Evolutionary conservation across 192 early-diverging fungal genomes (phyloP), one percentile per base, ranked within the genome.

Genomic region (Backusella morwellensis): DNA sequence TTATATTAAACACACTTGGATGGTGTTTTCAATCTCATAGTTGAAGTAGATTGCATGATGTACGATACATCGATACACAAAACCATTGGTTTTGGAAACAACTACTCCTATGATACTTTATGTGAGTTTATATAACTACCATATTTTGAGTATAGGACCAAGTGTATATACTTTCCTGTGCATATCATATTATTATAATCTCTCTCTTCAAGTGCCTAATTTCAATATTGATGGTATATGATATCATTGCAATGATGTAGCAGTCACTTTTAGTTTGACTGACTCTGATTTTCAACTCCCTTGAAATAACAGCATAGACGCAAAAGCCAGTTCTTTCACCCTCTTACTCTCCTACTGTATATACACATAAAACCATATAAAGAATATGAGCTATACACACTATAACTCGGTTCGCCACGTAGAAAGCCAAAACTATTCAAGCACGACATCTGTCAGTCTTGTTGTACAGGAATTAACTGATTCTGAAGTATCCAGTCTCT

Each of bases 381-480:
- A 26, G 29, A 14, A 63, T 3, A 63, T 63, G 56, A 63, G 56
- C 56, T 63, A 63, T 63, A 63, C 56, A 63, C 19, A 63, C 2
- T 63, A 63, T 4, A 23, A 63, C 12, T 63, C 56, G 7, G 26
- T 63, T 63, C 23, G 12, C 9, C 56, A 26, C 11, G 26, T 63
- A 63, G 56, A 63, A 63, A 14, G 8, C 11, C 23, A 63, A 63
- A 29, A 63, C 9, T 63, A 63, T 26, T 29, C 56, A 63, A 63
- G 56, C 8, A 63, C 56, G 3, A 63, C 23, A 63, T 63, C 56
- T 12, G 23, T 63, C 6, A 63, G 23, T 26, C 26, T 72, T 5
- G 29, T 72, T 32, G 44, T 72, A 14, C 70, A 40, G 19, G 70
- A 72, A 44, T 47, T 72, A 34, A 72, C 70, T 2, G 70, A 72